These are phyloP conservation scores for Plasmodium inui DNA, from an alignment of 169 alveolate genomes.

Conservation along the genomic window DNA sequence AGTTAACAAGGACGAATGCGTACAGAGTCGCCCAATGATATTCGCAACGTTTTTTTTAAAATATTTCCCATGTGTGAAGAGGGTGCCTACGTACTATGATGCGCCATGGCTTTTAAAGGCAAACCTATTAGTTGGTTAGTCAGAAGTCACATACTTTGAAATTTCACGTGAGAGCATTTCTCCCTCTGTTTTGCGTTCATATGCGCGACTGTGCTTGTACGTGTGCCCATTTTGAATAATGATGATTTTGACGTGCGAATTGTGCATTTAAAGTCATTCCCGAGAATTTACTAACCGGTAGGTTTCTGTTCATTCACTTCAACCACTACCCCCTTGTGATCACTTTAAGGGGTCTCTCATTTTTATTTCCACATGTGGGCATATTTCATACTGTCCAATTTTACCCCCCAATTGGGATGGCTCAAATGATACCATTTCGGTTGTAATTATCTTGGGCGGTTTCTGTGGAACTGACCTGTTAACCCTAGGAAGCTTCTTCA, in stretches of 20 bases:
- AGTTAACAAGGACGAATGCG: neutral
- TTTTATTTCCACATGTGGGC: neutral
- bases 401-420: neutral
- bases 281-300: neutral
- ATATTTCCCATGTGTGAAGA: neutral
- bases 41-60: neutral
- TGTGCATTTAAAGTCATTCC: neutral
- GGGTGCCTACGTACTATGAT: neutral
- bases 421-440: neutral
- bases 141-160: neutral
- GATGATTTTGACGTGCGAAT: neutral
- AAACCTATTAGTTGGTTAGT: slow-evolving; percentile 5
- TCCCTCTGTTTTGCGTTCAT: neutral
- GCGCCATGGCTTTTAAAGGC: neutral
- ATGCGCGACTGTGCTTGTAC: neutral
- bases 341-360: neutral
- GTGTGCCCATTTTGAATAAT: neutral
- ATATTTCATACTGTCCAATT: neutral
- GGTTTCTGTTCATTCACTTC: neutral
- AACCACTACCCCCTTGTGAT: neutral
- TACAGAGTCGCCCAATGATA: neutral
- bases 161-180: neutral
- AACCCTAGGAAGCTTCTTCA: neutral
- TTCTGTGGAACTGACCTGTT: neutral
- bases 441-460: neutral